Evolutionary conservation across 1,139 yeast genomes (phyloP), one percentile per base, ranked within the genome.

Genomic region (Suhomyces taliae): DNA sequence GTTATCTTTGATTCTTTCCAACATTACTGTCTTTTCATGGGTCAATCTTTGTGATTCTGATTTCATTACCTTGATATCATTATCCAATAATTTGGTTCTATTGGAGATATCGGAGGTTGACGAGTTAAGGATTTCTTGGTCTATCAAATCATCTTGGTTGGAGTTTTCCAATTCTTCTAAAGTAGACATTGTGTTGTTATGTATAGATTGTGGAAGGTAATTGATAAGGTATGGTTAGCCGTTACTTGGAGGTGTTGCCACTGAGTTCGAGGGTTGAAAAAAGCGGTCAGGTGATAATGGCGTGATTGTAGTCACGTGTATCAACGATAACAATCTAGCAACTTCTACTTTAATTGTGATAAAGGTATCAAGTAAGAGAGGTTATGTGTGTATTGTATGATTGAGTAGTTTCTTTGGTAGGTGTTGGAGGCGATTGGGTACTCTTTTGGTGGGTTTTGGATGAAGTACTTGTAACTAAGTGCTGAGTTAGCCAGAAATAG

Each of bases 41-140:
- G 88, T 81, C 54, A 95, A 76, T 62, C 99, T 80, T 67, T 91
- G 96, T 59, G 83, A 78, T 70, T 95, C 99, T 9, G 96, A 88
- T 61, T 90, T 81, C 88, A 95, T 90, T 57, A 95, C 95, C 66
- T 91, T 90, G 68, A 95, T 91, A 65, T 95, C 99, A 67, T 95
- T 93, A 63, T 93, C 98, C 58, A 93, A 78, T 51, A 95, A 74
- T 59, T 88, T 87, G 40, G 96, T 83, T 60, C 99, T 83, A 64
- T 90, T 91, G 65, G 80, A 76, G 61, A 95, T 82, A 61, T 95
- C 99, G 33, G 85, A 79, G 1, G 96, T 86, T 35, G 96, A 79
- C 43, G 91, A 82, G 52, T 74, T 74, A 57, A 88, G 71, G 66
- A 93, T 87, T 57, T 93, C 99, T 54, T 82, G 83, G 65, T 90